These are phyloP conservation scores for Paraconiothyrium brasiliense DNA, from an alignment of 2,329 filamentous ascomycete genomes.

Conservation along the genomic window DNA sequence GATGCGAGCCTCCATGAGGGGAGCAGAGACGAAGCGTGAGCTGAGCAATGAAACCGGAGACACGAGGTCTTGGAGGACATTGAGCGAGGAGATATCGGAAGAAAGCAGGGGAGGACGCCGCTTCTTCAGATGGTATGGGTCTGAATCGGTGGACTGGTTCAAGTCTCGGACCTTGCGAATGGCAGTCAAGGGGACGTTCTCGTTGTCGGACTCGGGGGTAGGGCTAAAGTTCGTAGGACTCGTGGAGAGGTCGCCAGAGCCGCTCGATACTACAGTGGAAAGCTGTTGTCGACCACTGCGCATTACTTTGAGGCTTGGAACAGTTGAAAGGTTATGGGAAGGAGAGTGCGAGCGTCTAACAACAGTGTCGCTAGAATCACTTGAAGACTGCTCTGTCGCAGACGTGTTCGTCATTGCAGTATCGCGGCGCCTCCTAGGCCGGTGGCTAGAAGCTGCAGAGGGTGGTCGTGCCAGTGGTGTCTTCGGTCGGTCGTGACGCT, in stretches of 20 bases:
- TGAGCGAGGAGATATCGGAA: constrained; percentile 51
- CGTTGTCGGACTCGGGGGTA: constrained; percentile 31
- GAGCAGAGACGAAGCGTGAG: constrained; percentile 49
- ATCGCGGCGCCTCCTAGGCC: constrained; percentile 36
- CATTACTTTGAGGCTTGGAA: constrained; percentile 32
- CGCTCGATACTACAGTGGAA: constrained; percentile 47
- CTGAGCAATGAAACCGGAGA: constrained; percentile 44
- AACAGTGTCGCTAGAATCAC: constrained; percentile 35
- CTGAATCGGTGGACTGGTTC: constrained; percentile 35
- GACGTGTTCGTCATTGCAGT: constrained; percentile 36
- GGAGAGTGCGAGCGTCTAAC: constrained; percentile 25
- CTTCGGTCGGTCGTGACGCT: constrained; percentile 44
- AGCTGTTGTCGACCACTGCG: constrained; percentile 42
- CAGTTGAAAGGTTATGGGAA: constrained; percentile 21
- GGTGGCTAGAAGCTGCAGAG: constrained; percentile 42
- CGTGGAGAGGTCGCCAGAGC: constrained; percentile 30
- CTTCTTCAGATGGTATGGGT: constrained; percentile 28
- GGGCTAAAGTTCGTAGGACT: constrained; percentile 12
- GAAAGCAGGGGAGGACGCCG: constrained; percentile 41
- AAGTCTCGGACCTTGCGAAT: constrained; percentile 29
- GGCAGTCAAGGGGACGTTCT: constrained; percentile 30
- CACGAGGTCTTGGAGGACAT: constrained; percentile 51
- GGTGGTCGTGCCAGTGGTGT: constrained; percentile 40
- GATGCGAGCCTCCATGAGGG: constrained; percentile 50
- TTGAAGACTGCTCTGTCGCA: constrained; percentile 35